Conservation (phyloP, 495 filamentous ascomycete genomes). For the Choiromyces venosus region DNA sequence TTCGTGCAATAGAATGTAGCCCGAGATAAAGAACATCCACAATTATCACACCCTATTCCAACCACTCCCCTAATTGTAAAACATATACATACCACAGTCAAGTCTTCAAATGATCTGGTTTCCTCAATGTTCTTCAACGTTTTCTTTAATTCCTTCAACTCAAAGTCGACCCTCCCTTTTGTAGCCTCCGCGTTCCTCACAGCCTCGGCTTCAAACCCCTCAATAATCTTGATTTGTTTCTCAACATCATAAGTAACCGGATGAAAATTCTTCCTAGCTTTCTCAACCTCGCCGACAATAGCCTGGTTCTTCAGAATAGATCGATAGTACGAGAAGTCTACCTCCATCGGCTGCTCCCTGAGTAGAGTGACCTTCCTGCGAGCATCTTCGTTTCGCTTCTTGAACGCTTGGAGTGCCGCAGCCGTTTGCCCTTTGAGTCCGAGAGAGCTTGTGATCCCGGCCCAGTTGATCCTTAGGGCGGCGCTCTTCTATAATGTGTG, state of each 20-base stretch:
- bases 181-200: slow-evolving; percentile 94
- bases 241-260: slow-evolving; percentile 80
- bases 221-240: slow-evolving; percentile 93
- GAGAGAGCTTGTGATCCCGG: slow-evolving; percentile 79
- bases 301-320: slow-evolving; percentile 83
- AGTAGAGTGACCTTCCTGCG: slow-evolving; percentile 83
- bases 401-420: slow-evolving; percentile 84
- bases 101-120: slow-evolving; percentile 89
- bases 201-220: slow-evolving; percentile 94
- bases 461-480: slow-evolving; percentile 99
- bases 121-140: slow-evolving; percentile 96
- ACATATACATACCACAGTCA: slow-evolving; percentile 83
- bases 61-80: slow-evolving; percentile 1
- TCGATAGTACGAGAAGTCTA: slow-evolving; percentile 95
- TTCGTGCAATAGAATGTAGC: not conserved
- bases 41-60: not conserved
- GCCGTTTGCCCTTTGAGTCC: slow-evolving; percentile 94
- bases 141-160: slow-evolving; percentile 84
- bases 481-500: slow-evolving; percentile 79
- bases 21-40: not conserved
- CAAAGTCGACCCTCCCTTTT: slow-evolving; percentile 86
- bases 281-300: slow-evolving; percentile 93
- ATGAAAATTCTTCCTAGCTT: slow-evolving; percentile 81
- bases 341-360: slow-evolving; percentile 66
- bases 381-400: slow-evolving; percentile 98